phyloP scores from a whole-genome alignment of 1,284 basidiomycete species.

The Ganoderma boninense region DNA sequence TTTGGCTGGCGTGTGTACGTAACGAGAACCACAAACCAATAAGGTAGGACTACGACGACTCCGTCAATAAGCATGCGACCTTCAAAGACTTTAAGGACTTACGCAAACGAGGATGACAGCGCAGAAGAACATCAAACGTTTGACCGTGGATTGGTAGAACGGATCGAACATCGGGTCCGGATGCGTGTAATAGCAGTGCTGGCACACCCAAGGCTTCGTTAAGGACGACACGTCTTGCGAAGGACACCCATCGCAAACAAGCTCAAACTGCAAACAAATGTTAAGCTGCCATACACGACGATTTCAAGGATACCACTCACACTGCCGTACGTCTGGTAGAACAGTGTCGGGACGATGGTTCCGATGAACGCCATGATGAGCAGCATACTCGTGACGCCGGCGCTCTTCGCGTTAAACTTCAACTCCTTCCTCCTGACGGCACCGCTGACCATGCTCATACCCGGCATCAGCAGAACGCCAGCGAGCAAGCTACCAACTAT shows the following conservation, averaged over 20 bases:
- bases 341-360: conserved; percentile 93
- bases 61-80: conserved; percentile 16
- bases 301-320: conserved; percentile 59
- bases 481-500: conserved; percentile 96
- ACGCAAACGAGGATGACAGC: conserved; percentile 90
- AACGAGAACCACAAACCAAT: conserved; percentile 99
- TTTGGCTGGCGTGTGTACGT: conserved; percentile 97
- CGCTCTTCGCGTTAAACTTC: conserved; percentile 97
- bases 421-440: conserved; percentile 94
- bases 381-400: conserved; percentile 99
- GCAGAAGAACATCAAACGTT: conserved; percentile 94
- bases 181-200: conserved; percentile 95
- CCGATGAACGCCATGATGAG: conserved; percentile 99
- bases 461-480: conserved; percentile 97
- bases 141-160: conserved; percentile 97
- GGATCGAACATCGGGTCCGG: conserved; percentile 93
- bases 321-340: conserved; percentile 98
- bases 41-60: conserved; percentile 82
- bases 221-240: conserved; percentile 36
- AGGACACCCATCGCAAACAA: conserved; percentile 94
- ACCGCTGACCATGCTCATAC: conserved; percentile 95
- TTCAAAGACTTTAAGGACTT: conserved; percentile 46
- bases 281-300: conserved; percentile 12
- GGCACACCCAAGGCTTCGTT: conserved; percentile 81
- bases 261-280: conserved; percentile 76